Evolutionary conservation across 768 basidiomycete species (phyloP), one percentile per base, ranked within the genome.

Genomic region (Steccherinum ochraceum): DNA sequence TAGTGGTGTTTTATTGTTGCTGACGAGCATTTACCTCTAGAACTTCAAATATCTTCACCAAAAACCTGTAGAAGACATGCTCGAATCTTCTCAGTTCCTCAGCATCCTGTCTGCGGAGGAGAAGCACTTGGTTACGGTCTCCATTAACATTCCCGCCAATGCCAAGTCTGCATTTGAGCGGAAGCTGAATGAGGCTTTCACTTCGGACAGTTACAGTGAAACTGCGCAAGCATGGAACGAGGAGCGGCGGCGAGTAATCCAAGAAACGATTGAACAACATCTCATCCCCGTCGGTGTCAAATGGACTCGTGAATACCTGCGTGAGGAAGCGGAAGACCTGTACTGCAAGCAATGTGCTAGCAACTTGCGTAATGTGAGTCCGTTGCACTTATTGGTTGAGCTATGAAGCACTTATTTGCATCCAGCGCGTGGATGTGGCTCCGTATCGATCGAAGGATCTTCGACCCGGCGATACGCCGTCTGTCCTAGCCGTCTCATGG

Each of bases 31-130:
- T 13, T 35, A n/a, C 45, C 48, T 10, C 10, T 59, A 99, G 95
- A 84, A 81, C 59, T 98, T 98, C 79, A 98, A 98, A 74, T 98
- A 97, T 69, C 77, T 97, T 24, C 71, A 76, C 23, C 76, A 86
- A 53, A 98, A 96, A 61, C 82, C 80, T 21, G 76, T 92, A 24
- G 64, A 65, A 24, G 77, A 83, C 3, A 84, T 95, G 80, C 59
- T 83, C 35, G 76, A 83, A 39, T 72, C 77, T 1, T 72, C 89
- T 18, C 91, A 94, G 58, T 97, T 94, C 69, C 74, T 97, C 21
- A 84, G 91, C 57, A 95, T 98, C 56, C 80, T 97, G 7, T 78
- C 80, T 39, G 96, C 96, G 1, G 95, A 99, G 66, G 69, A 81
- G n/a, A 89, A 95, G 48, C 84, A 86, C 50, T 76, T 98, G 46